phyloP scores from a whole-genome alignment of 83 land plant genomes.

The Diphasiastrum complanatum region DNA sequence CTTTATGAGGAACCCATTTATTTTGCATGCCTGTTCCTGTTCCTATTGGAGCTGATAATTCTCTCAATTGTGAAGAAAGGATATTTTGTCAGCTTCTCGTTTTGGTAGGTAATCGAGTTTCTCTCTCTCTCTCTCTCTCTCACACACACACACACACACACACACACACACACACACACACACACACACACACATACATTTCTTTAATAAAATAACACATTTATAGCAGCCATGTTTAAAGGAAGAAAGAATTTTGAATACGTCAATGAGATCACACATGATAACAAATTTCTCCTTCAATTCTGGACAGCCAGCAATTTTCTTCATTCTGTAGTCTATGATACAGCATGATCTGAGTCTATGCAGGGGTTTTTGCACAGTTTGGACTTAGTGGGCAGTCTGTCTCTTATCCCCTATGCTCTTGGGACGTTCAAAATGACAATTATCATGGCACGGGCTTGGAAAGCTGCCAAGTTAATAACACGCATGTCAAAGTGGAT shows the following conservation, averaged over 20 bases:
- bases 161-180: no score
- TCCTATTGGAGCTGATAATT: conserved; percentile 12
- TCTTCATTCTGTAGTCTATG: no score
- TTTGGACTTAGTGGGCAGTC: conserved; percentile 34
- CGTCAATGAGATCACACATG: no score
- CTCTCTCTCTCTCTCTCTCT: no score
- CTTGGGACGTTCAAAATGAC: conserved; percentile 10
- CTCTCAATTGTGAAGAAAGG: conserved; percentile 10
- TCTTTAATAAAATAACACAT: no score
- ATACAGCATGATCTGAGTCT: neutral
- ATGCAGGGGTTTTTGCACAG: conserved; percentile 5
- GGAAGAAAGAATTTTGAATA: no score
- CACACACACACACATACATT: no score
- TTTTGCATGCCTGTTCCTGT: conserved; percentile 5
- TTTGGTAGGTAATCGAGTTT: conserved; percentile 11
- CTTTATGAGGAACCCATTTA: conserved; percentile 3
- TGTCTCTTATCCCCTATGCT: conserved; percentile 26
- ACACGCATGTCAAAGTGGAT: conserved; percentile 27
- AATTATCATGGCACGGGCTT: conserved; percentile 32
- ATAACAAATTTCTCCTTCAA: no score
- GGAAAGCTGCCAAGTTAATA: conserved; percentile 25
- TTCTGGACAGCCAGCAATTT: no score
- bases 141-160: no score
- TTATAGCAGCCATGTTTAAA: no score
- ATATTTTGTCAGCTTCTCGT: conserved; percentile 15